Conservation (phyloP, 768 basidiomycete genomes). For the Termitomyces titanicus region DNA sequence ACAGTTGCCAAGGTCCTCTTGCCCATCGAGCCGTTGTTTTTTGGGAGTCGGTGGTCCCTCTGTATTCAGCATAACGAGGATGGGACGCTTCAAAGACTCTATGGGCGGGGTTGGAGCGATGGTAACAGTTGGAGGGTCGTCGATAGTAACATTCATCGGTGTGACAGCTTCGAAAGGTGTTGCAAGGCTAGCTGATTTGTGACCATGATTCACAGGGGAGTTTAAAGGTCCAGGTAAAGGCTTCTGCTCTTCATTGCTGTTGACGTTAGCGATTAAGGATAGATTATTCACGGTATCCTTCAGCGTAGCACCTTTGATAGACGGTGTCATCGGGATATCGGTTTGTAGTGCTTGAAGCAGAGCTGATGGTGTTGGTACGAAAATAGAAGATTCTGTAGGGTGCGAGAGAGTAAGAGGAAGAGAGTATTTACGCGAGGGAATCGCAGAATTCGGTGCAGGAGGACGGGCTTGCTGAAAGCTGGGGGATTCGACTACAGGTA, state of each 20-base stretch:
- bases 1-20: neutral
- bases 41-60: conserved; percentile 6
- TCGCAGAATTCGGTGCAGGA: neutral
- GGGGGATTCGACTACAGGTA: neutral
- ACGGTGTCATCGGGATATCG: neutral
- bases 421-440: neutral
- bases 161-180: conserved; percentile 5
- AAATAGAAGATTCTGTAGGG: neutral
- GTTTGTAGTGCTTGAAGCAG: neutral
- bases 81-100: conserved; percentile 11
- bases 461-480: neutral
- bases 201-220: neutral
- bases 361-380: neutral
- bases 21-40: conserved; percentile 10
- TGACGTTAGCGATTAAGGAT: neutral
- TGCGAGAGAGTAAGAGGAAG: neutral
- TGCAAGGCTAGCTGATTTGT: neutral
- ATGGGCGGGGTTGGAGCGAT: neutral
- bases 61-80: neutral
- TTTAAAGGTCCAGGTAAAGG: neutral
- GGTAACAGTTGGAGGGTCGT: neutral
- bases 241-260: neutral
- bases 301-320: neutral
- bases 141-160: neutral
- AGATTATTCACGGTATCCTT: neutral